Conservation (phyloP, 202 grass and related monocot genomes). For the Digitaria exilis region DNA sequence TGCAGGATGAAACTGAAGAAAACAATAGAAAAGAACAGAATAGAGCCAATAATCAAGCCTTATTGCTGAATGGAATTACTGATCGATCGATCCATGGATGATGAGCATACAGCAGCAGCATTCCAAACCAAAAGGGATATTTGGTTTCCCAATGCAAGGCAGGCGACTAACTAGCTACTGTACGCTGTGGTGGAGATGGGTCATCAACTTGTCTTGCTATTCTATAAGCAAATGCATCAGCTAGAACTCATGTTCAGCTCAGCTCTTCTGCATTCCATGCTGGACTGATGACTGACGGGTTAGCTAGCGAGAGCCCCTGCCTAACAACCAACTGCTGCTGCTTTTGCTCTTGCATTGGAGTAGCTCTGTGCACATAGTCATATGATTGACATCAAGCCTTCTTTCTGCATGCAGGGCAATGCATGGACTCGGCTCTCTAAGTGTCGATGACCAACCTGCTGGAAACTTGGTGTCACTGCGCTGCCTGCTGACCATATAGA, state of each 20-base stretch:
- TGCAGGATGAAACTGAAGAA: too few relatives aligned
- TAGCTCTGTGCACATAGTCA: constrained; percentile 5
- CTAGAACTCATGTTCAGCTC: too few relatives aligned
- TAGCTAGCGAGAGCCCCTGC: not conserved
- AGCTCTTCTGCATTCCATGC: not conserved
- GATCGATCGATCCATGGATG: not conserved
- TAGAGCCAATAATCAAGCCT: not conserved
- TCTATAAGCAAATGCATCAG: constrained; percentile 28
- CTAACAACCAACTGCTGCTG: constrained; percentile 23
- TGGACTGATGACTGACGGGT: not conserved
- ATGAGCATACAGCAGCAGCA: not conserved
- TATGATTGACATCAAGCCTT: constrained; percentile 49
- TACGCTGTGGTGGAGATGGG: not conserved
- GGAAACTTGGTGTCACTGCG: constrained; percentile 15
- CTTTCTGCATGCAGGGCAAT: constrained; percentile 46
- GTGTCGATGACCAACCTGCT: not conserved
- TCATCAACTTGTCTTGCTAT: not conserved
- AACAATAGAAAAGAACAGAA: not conserved
- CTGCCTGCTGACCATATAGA: not conserved
- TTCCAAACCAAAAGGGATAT: not conserved
- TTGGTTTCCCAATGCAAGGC: constrained; percentile 4
- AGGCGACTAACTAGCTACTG: not conserved
- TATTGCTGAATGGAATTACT: not conserved
- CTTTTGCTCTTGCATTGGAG: constrained; percentile 24
- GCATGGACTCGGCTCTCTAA: constrained; percentile 14